These are phyloP conservation scores for Epicoccum nigrum DNA, from an alignment of 2,329 filamentous ascomycete genomes.

Conservation along the genomic window DNA sequence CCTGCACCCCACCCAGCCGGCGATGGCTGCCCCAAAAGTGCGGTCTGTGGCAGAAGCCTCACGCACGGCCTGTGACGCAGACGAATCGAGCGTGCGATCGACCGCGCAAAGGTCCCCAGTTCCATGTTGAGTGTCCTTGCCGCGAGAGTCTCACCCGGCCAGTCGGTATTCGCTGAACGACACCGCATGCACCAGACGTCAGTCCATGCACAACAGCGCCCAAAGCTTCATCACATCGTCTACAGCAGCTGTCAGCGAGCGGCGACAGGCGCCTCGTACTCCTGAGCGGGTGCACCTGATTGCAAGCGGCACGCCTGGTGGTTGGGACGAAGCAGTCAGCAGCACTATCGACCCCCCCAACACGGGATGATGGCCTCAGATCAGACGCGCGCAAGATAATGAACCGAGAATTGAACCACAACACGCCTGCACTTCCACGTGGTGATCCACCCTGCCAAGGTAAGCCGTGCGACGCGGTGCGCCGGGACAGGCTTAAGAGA, in stretches of 20 bases:
- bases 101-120: slow-evolving; percentile 34
- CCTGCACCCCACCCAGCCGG: slow-evolving; percentile 24
- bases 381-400: slow-evolving; percentile 31
- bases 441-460: slow-evolving; percentile 37
- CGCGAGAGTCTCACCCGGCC: slow-evolving; percentile 35
- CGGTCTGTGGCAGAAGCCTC: slow-evolving; percentile 30
- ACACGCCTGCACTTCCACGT: slow-evolving; percentile 38
- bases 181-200: slow-evolving; percentile 20
- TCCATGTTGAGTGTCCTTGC: slow-evolving; percentile 30
- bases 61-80: slow-evolving; percentile 27
- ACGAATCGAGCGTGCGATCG: slow-evolving; percentile 32
- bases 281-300: slow-evolving; percentile 2
- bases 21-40: slow-evolving; percentile 33
- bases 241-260: slow-evolving; percentile 36
- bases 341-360: slow-evolving; percentile 14
- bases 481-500: slow-evolving; percentile 31
- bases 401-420: slow-evolving; percentile 18
- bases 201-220: slow-evolving; percentile 24
- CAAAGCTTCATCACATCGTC: slow-evolving; percentile 9
- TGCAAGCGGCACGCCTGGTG: slow-evolving; percentile 11
- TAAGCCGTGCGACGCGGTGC: slow-evolving; percentile 28
- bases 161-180: slow-evolving; percentile 32
- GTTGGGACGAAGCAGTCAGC: slow-evolving; percentile 17
- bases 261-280: slow-evolving; percentile 35
- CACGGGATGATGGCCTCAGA: slow-evolving; percentile 11